Evolutionary conservation across 2,329 filamentous ascomycete species (phyloP), one percentile per base, ranked within the genome.

Genomic region (Cladosporium austrohemisphaericum): DNA sequence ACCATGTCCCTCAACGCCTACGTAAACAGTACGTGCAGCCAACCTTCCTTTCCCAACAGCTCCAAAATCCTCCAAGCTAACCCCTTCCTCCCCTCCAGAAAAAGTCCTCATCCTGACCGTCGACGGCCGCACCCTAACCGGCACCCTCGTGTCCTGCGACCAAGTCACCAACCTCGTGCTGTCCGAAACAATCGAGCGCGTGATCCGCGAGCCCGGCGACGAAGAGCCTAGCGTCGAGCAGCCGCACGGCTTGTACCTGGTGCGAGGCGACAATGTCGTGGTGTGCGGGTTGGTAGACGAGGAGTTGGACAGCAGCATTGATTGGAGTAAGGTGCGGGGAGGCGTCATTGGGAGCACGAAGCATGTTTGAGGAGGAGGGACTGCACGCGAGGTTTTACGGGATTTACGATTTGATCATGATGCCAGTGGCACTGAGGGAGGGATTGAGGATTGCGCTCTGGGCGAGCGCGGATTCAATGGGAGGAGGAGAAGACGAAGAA

Each of bases 181-280:
- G 10, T 81, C 83, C 57, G 78, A 88, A 56, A 88, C 92, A 3
- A 75, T 90, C 54, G 93, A 98, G 70, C 86, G 93, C 57, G 86
- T 96, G 55, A 95, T 98, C 61, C 86, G 88, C 55, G 85, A 86
- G 1, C 79, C 80, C 35, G 91, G 96, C 64, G 89, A 95, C 63
- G 79, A 82, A 32, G 88, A 95, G 60, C 80, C 85, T 1, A 94
- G 86, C 35, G 81, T 84, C 51, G 83, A 93, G 65, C 84, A 93
- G 14, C 83, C 86, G 4, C 81, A 96, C 54, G 93, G 93, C 1
- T 72, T 97, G 5, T 97, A 96, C 67, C 78, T 98, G 51, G 87
- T 98, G 50, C 81, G 93, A 52, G 93, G 93, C 45, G 93, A 98
- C 67, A 96, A 94, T 64, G 92, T 98, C 40, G 91, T 90, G 54